These are phyloP conservation scores for Sporothrix mexicana DNA, from an alignment of 2,329 filamentous ascomycete genomes.

Conservation along the genomic window DNA sequence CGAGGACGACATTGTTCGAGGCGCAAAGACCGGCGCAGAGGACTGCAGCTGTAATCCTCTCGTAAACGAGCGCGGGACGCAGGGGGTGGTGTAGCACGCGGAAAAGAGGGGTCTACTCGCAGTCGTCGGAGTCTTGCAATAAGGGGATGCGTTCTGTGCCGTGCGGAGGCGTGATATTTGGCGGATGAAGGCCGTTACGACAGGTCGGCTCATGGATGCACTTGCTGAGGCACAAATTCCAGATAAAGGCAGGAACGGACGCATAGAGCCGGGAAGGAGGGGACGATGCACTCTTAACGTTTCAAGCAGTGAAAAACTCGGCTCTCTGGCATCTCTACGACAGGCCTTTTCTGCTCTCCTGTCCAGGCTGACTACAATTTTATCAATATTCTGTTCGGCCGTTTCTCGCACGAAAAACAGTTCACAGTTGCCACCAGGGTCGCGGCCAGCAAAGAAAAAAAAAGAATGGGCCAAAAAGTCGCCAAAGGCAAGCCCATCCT, in stretches of 20 bases:
- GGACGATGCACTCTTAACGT: neutral
- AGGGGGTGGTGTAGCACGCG: neutral
- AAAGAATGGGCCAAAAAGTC: neutral
- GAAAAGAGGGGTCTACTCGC: slow-evolving; percentile 2
- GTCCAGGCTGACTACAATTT: neutral
- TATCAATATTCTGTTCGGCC: slow-evolving; percentile 23
- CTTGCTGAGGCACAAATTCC: slow-evolving; percentile 6
- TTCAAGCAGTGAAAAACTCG: slow-evolving; percentile 6
- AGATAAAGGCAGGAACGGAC: neutral
- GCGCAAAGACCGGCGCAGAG: neutral
- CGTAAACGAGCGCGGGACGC: neutral
- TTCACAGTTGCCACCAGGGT: neutral
- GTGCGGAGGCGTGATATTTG: neutral
- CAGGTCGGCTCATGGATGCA: slow-evolving; percentile 18
- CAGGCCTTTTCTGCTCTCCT: neutral
- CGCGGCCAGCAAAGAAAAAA: neutral
- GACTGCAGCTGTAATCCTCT: neutral
- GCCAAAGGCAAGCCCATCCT: neutral
- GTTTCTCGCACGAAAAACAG: slow-evolving; percentile 10
- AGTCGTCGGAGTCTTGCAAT: neutral
- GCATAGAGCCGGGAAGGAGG: slow-evolving; percentile 21
- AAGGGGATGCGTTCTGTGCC: neutral
- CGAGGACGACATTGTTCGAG: neutral
- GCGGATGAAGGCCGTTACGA: slow-evolving; percentile 16
- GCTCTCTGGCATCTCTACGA: neutral